A percentile compares a stretch with the other conserved stretches of the same genome.
phyloP scores from a whole-genome alignment of 257 asterid species.

The Plantago elongata region DNA sequence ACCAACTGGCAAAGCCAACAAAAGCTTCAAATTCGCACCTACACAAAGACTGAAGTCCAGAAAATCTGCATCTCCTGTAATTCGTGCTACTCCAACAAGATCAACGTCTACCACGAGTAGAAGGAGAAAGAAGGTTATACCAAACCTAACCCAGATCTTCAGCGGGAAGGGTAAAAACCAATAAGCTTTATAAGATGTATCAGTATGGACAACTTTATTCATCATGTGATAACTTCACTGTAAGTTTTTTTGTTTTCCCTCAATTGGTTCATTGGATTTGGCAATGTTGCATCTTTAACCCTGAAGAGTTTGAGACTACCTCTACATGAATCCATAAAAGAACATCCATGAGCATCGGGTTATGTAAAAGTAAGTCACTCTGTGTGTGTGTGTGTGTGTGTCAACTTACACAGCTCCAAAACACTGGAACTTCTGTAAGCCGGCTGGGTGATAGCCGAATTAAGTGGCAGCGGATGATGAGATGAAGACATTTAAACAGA shows the following conservation, averaged over 20 bases:
- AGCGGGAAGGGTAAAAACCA: conserved; percentile 32
- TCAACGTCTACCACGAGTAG: conserved; percentile 43
- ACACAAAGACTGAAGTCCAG: conserved; percentile 42
- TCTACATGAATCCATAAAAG: conserved; percentile 1
- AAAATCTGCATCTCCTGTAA: conserved; percentile 41
- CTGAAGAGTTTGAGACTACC: conserved; percentile 12
- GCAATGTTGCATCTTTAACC: conserved; percentile 17
- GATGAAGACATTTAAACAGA: too few species aligned
- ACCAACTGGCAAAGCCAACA: conserved; percentile 31
- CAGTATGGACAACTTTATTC: conserved; percentile 7
- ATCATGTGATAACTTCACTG: conserved; percentile 5
- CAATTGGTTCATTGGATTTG: conserved; percentile 16
- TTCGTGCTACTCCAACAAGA: conserved; percentile 31
- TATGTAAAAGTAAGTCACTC: too few species aligned
- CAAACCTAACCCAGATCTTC: conserved; percentile 49
- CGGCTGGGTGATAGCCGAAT: too few species aligned
- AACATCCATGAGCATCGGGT: too few species aligned
- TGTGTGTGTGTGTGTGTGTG: too few species aligned
- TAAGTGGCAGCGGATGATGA: too few species aligned
- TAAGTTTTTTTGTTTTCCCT: conserved; percentile 11
- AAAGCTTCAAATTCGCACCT: conserved; percentile 40
- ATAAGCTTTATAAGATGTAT: conserved; percentile 14
- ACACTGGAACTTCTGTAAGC: too few species aligned
- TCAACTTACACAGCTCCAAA: too few species aligned
- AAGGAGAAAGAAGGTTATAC: conserved; percentile 64